phyloP scores from a whole-genome alignment of 1,284 basidiomycete genomes.

The Marasmius sp. region DNA sequence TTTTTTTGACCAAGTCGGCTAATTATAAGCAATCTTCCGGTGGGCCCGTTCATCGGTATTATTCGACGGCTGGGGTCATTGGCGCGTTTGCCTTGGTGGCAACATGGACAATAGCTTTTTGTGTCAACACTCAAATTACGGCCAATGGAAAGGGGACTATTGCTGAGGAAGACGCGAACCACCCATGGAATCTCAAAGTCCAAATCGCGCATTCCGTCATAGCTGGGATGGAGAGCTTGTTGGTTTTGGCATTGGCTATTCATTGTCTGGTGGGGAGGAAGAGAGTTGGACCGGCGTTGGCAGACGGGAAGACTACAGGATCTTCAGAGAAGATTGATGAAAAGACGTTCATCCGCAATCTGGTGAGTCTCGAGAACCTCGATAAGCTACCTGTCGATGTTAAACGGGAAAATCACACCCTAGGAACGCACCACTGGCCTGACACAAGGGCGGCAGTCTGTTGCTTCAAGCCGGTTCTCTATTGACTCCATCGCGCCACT shows the following conservation, averaged over 20 bases:
- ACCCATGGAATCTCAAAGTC: background rate
- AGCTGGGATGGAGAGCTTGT: background rate
- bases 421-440: background rate
- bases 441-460: background rate
- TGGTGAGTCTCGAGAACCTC: background rate
- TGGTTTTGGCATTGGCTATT: background rate
- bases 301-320: too few species aligned
- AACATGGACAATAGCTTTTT: background rate
- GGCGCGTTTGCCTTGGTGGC: background rate
- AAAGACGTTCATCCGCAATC: background rate
- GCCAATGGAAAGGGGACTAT: background rate
- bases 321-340: background rate
- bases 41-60: background rate
- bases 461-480: background rate
- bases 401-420: background rate
- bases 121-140: background rate
- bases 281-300: background rate
- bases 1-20: background rate
- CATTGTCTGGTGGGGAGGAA: background rate
- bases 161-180: background rate
- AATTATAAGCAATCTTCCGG: background rate
- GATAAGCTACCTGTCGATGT: background rate
- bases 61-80: background rate
- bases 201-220: background rate
- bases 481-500: background rate